phyloP scores from a whole-genome alignment of 2,329 filamentous ascomycete genomes.

The Epichloe sp. region DNA sequence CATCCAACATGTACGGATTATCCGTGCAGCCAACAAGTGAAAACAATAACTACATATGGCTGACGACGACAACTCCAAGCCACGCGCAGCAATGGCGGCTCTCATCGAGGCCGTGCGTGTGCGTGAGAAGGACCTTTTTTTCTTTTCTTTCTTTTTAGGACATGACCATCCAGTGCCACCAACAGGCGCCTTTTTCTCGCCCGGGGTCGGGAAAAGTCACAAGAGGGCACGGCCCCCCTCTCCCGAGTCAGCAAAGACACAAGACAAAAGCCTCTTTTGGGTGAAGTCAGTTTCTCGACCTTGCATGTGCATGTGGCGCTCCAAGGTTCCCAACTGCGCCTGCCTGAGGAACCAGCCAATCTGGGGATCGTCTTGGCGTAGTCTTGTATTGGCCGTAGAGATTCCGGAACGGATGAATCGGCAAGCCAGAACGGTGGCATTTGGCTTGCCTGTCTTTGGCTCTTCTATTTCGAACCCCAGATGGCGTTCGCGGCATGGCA shows the following conservation, averaged over 20 bases:
- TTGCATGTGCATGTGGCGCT: conserved; percentile 4
- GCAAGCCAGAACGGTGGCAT: conserved; percentile 1
- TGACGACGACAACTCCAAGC: not conserved
- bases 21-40: too few species aligned
- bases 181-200: not conserved
- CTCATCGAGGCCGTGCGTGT: not conserved
- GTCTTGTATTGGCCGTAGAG: conserved; percentile 2
- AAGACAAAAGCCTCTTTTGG: not conserved
- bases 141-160: too few species aligned
- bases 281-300: conserved; percentile 1
- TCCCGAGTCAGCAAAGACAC: too few species aligned
- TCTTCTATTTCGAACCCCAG: not conserved
- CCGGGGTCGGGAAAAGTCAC: too few species aligned
- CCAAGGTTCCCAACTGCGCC: not conserved
- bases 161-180: not conserved
- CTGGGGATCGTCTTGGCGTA: conserved; percentile 3
- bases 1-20: too few species aligned
- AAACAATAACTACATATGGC: not conserved
- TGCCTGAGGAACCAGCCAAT: not conserved
- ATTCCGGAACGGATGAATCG: conserved; percentile 5
- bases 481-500: not conserved
- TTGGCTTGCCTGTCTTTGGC: not conserved
- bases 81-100: not conserved
- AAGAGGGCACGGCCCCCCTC: too few species aligned
- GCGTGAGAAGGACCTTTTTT: too few species aligned